Percentiles rank a stretch among this genome's conserved stretches.
phyloP scores from a whole-genome alignment of 257 asterid genomes.

The Fraxinus quadrangulata region DNA sequence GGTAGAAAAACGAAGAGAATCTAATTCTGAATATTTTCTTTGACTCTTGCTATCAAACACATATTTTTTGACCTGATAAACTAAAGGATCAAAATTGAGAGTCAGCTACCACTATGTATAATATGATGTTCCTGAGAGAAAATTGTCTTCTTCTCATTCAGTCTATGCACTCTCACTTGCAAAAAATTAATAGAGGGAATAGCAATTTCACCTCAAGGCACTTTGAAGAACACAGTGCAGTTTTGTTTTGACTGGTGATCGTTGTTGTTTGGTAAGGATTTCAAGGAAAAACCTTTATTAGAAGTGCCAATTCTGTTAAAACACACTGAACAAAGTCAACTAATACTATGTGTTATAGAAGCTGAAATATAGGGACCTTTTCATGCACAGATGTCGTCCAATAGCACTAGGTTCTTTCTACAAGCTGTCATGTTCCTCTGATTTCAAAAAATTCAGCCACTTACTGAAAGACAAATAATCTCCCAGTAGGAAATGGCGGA shows the following conservation, averaged over 20 bases:
- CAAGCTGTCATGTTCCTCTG: conserved; percentile 5
- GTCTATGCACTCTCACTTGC: too few species aligned
- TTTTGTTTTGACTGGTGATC: conserved; percentile 11
- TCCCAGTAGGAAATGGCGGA: not conserved
- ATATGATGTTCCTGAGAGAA: too few species aligned
- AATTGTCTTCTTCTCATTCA: too few species aligned
- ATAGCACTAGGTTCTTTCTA: conserved; percentile 1
- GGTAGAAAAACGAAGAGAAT: not conserved
- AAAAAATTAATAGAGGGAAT: too few species aligned
- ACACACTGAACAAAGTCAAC: not conserved
- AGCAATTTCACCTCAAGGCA: not conserved
- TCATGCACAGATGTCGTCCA: not conserved
- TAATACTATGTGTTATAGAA: conserved; percentile 20
- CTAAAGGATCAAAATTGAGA: not conserved
- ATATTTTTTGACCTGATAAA: not conserved
- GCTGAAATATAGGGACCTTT: conserved; percentile 8
- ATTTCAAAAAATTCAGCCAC: not conserved
- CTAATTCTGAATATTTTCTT: not conserved
- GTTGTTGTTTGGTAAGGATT: not conserved
- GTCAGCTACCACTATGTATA: too few species aligned
- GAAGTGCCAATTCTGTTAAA: not conserved
- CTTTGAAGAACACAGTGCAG: not conserved
- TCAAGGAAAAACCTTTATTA: not conserved
- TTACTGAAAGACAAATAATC: not conserved
- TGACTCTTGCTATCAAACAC: not conserved